Percentiles rank a stretch among this genome's conserved stretches.
Evolutionary conservation across 176 grass and related monocot genomes (phyloP).

Genomic region (Coix lacrymajobi): DNA sequence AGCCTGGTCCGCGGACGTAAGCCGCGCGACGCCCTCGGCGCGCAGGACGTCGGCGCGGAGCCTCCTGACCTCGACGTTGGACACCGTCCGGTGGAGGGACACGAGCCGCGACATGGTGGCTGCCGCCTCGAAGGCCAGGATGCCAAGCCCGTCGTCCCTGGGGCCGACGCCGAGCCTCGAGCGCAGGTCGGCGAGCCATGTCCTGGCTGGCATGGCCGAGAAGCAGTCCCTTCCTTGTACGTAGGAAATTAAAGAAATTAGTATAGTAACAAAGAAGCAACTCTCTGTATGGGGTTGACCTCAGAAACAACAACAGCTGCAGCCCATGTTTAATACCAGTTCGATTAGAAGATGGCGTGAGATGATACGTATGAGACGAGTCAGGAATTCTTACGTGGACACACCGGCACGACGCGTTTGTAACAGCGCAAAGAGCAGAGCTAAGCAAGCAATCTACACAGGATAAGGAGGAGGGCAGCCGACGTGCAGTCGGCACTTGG

Average conservation of each 20-base stretch:
- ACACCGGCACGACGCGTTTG: conserved; percentile 22
- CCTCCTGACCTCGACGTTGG: conserved; percentile 35
- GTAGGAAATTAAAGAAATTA: not conserved
- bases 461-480: not conserved
- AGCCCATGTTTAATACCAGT: not conserved
- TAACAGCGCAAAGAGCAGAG: conserved; percentile 10
- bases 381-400: conserved; percentile 13
- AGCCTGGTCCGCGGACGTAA: conserved; percentile 61
- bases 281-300: not conserved
- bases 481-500: not conserved
- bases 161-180: conserved; percentile 21
- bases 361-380: conserved; percentile 8
- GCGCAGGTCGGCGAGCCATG: conserved; percentile 54
- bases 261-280: not conserved
- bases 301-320: not conserved
- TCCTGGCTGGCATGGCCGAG: conserved; percentile 32
- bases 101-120: conserved; percentile 66
- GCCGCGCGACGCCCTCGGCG: conserved; percentile 58
- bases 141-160: conserved; percentile 41
- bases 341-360: not conserved
- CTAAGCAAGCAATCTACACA: not conserved
- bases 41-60: conserved; percentile 58
- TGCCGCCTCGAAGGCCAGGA: conserved; percentile 82
- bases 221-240: not conserved
- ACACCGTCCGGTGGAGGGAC: conserved; percentile 51